These are phyloP conservation scores for Letharia lupina DNA, from an alignment of 495 filamentous ascomycete species.

Conservation along the genomic window DNA sequence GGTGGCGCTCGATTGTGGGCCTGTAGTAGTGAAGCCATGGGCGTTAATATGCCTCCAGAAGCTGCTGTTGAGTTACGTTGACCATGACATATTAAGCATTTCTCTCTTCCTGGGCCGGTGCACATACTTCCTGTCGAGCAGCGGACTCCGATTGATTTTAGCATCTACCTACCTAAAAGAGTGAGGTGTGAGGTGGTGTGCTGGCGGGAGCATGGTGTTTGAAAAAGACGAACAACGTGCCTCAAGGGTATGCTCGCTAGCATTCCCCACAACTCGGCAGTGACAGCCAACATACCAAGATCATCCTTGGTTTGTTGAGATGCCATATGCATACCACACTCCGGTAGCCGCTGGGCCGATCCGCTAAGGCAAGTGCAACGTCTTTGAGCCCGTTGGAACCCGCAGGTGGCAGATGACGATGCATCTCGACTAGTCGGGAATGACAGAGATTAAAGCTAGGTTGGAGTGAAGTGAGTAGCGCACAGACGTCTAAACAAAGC, in stretches of 20 bases:
- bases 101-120: not conserved
- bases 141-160: not conserved
- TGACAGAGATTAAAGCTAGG: not conserved
- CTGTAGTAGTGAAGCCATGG: not conserved
- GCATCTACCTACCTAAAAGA: not conserved
- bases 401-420: not conserved
- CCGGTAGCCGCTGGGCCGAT: conserved; percentile 1
- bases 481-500: not conserved
- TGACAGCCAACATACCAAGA: not conserved
- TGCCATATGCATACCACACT: not conserved
- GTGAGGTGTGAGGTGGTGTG: not conserved
- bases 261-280: conserved; percentile 2
- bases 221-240: not conserved
- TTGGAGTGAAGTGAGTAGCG: not conserved
- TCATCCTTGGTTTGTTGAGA: not conserved
- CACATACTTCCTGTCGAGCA: not conserved
- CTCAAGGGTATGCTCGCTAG: not conserved
- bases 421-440: not conserved
- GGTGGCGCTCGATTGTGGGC: not conserved
- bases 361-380: not conserved
- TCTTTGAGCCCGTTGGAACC: not conserved
- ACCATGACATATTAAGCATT: not conserved
- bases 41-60: not conserved
- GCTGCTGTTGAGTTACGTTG: not conserved
- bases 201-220: not conserved